Evolutionary conservation across 352 stramenopile species (phyloP).

Genomic region (Phytophthora pisi): DNA sequence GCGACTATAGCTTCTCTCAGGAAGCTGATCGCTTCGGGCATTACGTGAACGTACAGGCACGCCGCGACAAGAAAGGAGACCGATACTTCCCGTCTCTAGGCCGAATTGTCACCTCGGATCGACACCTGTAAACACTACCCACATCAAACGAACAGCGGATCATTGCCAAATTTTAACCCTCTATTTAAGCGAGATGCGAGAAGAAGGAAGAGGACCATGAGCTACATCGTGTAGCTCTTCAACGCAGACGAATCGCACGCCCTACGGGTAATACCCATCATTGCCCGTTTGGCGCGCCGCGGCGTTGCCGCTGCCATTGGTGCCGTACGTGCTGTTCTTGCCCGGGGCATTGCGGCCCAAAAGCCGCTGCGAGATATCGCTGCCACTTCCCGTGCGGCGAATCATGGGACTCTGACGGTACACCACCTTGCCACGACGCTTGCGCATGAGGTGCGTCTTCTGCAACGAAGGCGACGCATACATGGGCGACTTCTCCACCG

Average conservation of each 20-base stretch:
- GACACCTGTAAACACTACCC: conserved; percentile 11
- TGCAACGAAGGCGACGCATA: conserved; percentile 85
- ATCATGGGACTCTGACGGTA: conserved; percentile 87
- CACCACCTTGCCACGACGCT: conserved; percentile 77
- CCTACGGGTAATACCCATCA: conserved; percentile 11
- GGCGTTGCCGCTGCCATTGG: conserved; percentile 37
- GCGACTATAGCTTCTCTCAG: conserved; percentile 44
- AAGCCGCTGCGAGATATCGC: conserved; percentile 64
- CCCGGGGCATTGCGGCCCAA: conserved; percentile 47
- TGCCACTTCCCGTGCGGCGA: conserved; percentile 48
- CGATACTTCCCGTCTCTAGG: conserved; percentile 61
- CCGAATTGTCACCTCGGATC: conserved; percentile 34
- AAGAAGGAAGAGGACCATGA: conserved; percentile 3
- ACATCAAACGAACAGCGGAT: background rate
- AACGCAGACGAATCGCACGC: background rate
- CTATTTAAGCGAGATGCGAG: conserved; percentile 23
- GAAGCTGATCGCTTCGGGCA: conserved; percentile 53
- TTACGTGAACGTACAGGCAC: conserved; percentile 52
- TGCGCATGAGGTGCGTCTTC: conserved; percentile 85
- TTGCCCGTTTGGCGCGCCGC: conserved; percentile 18
- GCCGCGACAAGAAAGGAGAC: conserved; percentile 38
- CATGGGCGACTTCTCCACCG: conserved; percentile 87
- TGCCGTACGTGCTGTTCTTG: conserved; percentile 66
- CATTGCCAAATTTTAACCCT: conserved; percentile 5
- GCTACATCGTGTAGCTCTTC: conserved; percentile 1